Conservation (phyloP, 805 yeast genomes). For the Candida anglica region DNA sequence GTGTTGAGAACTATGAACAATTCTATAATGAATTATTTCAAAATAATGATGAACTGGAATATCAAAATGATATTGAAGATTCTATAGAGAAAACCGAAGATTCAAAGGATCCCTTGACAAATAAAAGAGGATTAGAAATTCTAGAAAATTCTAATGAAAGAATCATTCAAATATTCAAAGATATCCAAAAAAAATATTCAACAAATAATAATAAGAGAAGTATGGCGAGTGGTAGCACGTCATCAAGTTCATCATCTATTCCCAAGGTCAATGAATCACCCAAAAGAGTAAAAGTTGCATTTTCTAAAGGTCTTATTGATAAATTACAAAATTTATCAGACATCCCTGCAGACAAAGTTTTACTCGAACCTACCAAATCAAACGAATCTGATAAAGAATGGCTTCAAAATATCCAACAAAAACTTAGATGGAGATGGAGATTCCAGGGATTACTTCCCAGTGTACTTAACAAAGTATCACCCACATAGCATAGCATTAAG, state of each 20-base stretch:
- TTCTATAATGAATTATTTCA: slow-evolving; percentile 39
- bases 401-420: slow-evolving; percentile 13
- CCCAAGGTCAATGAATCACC: too few relatives aligned
- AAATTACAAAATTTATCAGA: background rate
- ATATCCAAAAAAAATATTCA: slow-evolving; percentile 2
- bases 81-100: background rate
- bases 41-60: background rate
- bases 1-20: slow-evolving; percentile 55
- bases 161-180: slow-evolving; percentile 3
- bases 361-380: background rate
- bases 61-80: background rate
- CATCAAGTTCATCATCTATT: too few relatives aligned
- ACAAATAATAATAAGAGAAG: background rate
- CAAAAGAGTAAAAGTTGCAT: too few relatives aligned
- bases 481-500: slow-evolving; percentile 3
- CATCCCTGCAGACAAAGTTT: too few relatives aligned
- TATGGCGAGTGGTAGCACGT: background rate
- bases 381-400: slow-evolving; percentile 5
- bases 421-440: slow-evolving; percentile 20
- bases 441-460: slow-evolving; percentile 17
- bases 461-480: slow-evolving; percentile 1
- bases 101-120: too few relatives aligned
- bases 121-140: too few relatives aligned
- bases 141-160: too few relatives aligned
- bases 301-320: background rate